Evolutionary conservation across 352 stramenopile species (phyloP).

Genomic region (Phytophthora colocasiae): DNA sequence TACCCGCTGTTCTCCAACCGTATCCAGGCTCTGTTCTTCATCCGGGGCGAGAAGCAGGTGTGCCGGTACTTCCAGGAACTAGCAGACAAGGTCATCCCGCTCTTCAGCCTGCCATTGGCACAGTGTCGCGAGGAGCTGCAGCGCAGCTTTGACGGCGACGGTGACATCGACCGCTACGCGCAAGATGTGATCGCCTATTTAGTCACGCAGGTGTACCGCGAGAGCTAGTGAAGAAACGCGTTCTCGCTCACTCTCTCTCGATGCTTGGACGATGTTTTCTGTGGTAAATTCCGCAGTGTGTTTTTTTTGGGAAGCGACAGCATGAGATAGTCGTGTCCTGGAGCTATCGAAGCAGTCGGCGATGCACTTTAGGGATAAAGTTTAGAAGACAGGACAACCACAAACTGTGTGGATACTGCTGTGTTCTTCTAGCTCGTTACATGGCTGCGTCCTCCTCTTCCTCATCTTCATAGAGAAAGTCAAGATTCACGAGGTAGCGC

Average conservation of each 20-base stretch:
- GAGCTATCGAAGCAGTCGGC: conserved; percentile 35
- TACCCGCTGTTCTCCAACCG: conserved; percentile 88
- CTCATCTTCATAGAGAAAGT: conserved; percentile 55
- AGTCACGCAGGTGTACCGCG: conserved; percentile 83
- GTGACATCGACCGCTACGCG: conserved; percentile 85
- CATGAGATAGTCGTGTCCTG: conserved; percentile 31
- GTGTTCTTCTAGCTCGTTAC: conserved; percentile 12
- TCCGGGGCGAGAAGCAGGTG: conserved; percentile 90
- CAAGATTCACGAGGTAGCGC: conserved; percentile 63
- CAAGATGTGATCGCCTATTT: conserved; percentile 91
- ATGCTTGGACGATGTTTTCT: conserved; percentile 35
- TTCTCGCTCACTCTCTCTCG: conserved; percentile 23
- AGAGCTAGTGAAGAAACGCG: conserved; percentile 55
- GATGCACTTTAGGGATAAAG: conserved; percentile 50
- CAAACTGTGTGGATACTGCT: conserved; percentile 30
- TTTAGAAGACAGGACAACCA: conserved; percentile 46
- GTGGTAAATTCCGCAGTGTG: conserved; percentile 10
- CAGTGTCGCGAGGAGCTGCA: conserved; percentile 77
- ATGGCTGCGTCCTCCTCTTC: conserved; percentile 23
- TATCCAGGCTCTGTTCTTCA: conserved; percentile 90
- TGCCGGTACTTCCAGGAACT: conserved; percentile 84
- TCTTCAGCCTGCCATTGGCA: conserved; percentile 79
- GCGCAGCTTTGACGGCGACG: conserved; percentile 79
- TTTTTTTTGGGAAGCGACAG: conserved; percentile 25
- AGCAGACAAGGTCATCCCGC: conserved; percentile 81